phyloP scores from a whole-genome alignment of 208 protist species.

The Tritrichomonas musculus region DNA sequence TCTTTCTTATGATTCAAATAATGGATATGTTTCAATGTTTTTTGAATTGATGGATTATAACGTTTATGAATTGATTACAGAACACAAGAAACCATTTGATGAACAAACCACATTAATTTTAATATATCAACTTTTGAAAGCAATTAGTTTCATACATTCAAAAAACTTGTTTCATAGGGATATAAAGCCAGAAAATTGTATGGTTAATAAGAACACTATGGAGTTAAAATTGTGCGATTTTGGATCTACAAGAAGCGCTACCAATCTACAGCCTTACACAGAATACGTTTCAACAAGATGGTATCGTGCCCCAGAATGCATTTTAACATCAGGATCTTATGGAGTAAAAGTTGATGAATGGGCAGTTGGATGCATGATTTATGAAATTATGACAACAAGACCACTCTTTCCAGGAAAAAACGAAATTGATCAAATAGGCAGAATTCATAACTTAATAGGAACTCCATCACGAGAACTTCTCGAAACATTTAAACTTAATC shows the following conservation, averaged over 20 bases:
- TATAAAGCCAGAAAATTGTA: constrained; percentile 91
- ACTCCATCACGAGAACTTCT: not conserved
- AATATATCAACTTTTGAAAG: not conserved
- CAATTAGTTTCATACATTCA: not conserved
- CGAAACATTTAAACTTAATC: not conserved
- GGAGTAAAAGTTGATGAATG: too few relatives aligned
- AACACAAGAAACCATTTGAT: not conserved
- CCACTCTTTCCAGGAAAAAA: constrained; percentile 23
- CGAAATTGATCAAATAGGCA: not conserved
- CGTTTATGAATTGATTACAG: constrained; percentile 75
- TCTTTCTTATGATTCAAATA: constrained; percentile 67
- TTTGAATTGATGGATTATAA: constrained; percentile 92
- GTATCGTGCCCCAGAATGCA: too few relatives aligned
- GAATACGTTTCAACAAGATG: constrained; percentile 79
- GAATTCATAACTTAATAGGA: not conserved
- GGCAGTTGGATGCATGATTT: constrained; percentile 17
- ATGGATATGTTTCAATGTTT: constrained; percentile 58
- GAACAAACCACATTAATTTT: not conserved
- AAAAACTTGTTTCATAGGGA: constrained; percentile 74
- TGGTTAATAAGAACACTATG: constrained; percentile 56
- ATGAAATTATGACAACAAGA: not conserved
- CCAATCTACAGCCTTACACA: constrained; percentile 64
- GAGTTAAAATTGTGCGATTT: constrained; percentile 87
- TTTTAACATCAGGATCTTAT: constrained; percentile 51
- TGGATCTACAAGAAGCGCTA: constrained; percentile 67